Conservation (phyloP, 257 asterid genomes). For the Verbena officinalis region DNA sequence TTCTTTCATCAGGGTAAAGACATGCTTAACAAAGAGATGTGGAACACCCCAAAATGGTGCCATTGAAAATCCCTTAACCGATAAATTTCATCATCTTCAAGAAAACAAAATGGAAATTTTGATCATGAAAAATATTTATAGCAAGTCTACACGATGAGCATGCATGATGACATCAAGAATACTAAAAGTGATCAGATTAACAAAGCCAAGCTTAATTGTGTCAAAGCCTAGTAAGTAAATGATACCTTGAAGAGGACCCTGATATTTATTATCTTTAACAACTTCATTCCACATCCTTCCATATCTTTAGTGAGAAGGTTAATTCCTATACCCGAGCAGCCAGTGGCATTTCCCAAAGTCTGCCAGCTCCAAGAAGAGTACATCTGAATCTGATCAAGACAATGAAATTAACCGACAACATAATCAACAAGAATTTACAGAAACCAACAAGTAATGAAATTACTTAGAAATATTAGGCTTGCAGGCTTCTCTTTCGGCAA, state of each 20-base stretch:
- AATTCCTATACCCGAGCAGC: conserved; percentile 13
- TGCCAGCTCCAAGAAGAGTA: conserved; percentile 14
- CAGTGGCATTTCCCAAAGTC: conserved; percentile 13
- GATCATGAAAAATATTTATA: neutral
- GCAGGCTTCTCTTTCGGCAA: neutral
- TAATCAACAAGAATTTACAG: neutral
- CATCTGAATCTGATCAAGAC: conserved; percentile 14
- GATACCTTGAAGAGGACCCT: conserved; percentile 28
- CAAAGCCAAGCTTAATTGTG: neutral
- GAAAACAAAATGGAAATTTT: neutral
- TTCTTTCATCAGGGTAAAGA: neutral
- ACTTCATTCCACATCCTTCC: conserved; percentile 19
- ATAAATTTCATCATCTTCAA: conserved; percentile 1
- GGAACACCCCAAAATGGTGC: neutral
- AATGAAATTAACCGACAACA: neutral
- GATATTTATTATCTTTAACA: neutral
- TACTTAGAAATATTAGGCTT: neutral
- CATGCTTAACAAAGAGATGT: neutral
- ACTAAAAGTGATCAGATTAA: neutral
- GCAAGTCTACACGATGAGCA: neutral
- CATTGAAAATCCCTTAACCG: neutral
- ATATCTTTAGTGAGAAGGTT: neutral
- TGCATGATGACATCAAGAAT: conserved; percentile 1
- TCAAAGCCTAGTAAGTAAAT: neutral
- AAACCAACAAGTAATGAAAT: conserved; percentile 7